Conservation (phyloP, 2,329 filamentous ascomycete species). For the Pseudocercospora cruenta region DNA sequence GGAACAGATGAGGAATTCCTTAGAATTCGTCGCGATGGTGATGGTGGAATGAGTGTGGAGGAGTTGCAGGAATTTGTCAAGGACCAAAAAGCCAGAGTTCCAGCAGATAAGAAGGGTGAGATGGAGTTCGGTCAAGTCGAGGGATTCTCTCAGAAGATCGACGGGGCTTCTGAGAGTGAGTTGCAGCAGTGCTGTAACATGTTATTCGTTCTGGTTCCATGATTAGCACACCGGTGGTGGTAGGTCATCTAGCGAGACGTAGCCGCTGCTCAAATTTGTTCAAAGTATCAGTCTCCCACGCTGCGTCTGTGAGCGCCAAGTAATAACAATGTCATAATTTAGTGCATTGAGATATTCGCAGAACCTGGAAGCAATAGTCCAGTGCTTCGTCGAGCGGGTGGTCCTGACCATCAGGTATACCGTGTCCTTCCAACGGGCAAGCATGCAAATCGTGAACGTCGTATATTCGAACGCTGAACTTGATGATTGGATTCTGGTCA, state of each 20-base stretch:
- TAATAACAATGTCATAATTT: too few relatives aligned
- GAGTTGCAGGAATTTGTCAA: neutral
- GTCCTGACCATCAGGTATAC: too few relatives aligned
- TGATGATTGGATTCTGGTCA: conserved; percentile 19
- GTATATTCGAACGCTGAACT: conserved; percentile 11
- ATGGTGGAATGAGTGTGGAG: neutral
- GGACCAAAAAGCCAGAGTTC: neutral
- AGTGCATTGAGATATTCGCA: neutral
- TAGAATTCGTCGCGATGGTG: neutral
- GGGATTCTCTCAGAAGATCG: neutral
- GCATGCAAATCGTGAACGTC: neutral
- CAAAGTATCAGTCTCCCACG: too few relatives aligned
- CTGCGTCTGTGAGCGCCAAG: too few relatives aligned
- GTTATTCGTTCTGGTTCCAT: neutral
- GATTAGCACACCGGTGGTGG: neutral
- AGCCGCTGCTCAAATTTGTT: neutral
- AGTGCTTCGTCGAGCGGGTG: too few relatives aligned
- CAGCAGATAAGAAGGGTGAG: neutral
- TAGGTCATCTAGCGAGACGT: too few relatives aligned
- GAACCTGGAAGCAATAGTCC: too few relatives aligned
- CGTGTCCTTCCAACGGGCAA: too few relatives aligned
- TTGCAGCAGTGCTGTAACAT: neutral
- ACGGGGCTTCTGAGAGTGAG: neutral
- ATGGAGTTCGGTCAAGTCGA: neutral
- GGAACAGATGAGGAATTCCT: neutral